phyloP scores from a whole-genome alignment of 225 moss, liverwort and hornwort genomes.

The Polytrichum commune region DNA sequence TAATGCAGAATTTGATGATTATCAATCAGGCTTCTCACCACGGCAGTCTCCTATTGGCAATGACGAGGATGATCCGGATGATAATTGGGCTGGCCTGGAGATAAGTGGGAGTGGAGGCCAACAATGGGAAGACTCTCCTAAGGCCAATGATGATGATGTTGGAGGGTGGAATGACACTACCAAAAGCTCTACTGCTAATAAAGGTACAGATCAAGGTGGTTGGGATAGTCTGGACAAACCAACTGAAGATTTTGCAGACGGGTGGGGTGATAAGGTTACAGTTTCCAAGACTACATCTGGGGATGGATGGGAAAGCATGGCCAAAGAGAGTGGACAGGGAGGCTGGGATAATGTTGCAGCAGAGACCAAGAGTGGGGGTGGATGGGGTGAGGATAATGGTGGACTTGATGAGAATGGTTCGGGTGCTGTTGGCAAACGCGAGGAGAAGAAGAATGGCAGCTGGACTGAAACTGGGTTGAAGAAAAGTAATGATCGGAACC shows the following conservation, averaged over 20 bases:
- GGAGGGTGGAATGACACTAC: neutral
- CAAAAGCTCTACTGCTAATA: neutral
- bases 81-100: conserved; percentile 6
- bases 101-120: conserved; percentile 5
- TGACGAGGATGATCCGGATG: conserved; percentile 13
- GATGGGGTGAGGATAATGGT: conserved; percentile 3
- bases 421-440: neutral
- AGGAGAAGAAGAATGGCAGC: neutral
- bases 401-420: conserved; percentile 13
- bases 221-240: conserved; percentile 1
- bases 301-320: conserved; percentile 2
- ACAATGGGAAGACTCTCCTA: neutral
- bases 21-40: conserved; percentile 48
- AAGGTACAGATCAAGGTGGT: neutral
- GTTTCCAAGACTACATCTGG: neutral
- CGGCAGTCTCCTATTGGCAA: conserved; percentile 15
- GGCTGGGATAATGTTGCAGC: neutral
- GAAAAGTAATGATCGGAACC: conserved; percentile 13
- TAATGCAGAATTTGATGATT: conserved; percentile 19
- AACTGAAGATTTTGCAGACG: neutral
- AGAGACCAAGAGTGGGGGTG: conserved; percentile 1
- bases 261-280: neutral
- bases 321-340: neutral
- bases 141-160: neutral
- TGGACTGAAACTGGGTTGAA: neutral